Conservation (phyloP, 306 rosid genomes). For the Lathyrus aphaca region DNA sequence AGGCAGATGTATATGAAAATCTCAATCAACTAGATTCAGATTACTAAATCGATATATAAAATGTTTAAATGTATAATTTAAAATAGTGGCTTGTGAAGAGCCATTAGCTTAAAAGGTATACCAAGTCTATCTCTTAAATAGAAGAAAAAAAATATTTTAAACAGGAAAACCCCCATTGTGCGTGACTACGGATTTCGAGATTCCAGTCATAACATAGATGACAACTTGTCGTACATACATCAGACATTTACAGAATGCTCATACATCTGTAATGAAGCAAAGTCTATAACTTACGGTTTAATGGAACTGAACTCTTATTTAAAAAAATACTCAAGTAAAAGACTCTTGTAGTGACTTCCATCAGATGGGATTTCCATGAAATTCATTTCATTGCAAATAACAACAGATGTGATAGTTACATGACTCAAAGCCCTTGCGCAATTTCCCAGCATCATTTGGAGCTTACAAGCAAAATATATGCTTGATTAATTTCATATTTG, state of each 20-base stretch:
- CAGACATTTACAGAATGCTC: constrained; percentile 7
- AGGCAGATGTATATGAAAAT: neutral
- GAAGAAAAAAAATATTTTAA: neutral
- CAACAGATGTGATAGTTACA: constrained; percentile 13
- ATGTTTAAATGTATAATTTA: neutral
- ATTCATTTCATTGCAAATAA: constrained; percentile 47
- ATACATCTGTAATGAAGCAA: neutral
- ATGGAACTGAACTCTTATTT: neutral
- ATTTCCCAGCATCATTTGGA: constrained; percentile 59
- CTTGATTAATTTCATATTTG: no score
- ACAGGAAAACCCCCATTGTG: neutral
- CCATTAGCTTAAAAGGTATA: constrained; percentile 4
- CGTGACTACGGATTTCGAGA: neutral
- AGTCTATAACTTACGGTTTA: neutral
- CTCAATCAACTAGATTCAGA: neutral
- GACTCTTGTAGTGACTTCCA: constrained; percentile 40
- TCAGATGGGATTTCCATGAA: constrained; percentile 54
- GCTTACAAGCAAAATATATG: neutral
- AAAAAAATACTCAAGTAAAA: neutral
- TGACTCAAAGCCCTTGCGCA: constrained; percentile 68
- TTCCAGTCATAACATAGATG: neutral
- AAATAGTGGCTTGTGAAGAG: neutral
- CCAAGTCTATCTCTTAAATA: neutral
- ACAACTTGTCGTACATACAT: neutral
- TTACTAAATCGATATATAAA: no score